phyloP scores from a whole-genome alignment of 2,329 filamentous ascomycete genomes.

The Tolypocladium inflatum region DNA sequence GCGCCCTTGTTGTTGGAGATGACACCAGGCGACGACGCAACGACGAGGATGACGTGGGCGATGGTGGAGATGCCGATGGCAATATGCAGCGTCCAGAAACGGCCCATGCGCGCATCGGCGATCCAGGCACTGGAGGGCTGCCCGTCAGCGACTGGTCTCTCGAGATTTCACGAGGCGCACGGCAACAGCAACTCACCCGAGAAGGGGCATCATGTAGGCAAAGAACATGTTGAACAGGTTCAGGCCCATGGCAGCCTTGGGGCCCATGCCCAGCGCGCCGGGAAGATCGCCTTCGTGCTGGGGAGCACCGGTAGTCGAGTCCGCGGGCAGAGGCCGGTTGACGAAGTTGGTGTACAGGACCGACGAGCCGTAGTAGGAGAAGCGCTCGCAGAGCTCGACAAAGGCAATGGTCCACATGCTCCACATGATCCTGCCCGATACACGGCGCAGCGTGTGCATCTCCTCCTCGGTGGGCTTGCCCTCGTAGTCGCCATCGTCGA shows the following conservation, averaged over 20 bases:
- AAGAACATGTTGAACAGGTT: conserved; percentile 51
- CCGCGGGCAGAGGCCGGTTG: conserved; percentile 41
- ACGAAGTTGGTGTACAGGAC: conserved; percentile 62
- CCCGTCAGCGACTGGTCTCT: neutral
- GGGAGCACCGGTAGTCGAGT: conserved; percentile 44
- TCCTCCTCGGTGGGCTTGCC: conserved; percentile 52
- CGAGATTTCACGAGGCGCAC: neutral
- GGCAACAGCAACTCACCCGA: conserved; percentile 22
- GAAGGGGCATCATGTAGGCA: conserved; percentile 49
- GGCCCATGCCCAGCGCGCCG: conserved; percentile 49
- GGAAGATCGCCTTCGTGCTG: conserved; percentile 20
- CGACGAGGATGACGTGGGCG: conserved; percentile 57
- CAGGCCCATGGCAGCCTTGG: conserved; percentile 41
- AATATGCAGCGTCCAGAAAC: conserved; percentile 63
- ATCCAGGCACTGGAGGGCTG: conserved; percentile 31
- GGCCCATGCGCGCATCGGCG: conserved; percentile 63
- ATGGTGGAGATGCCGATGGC: conserved; percentile 56
- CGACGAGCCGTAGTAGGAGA: conserved; percentile 67
- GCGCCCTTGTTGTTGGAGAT: conserved; percentile 48
- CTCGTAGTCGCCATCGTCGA: conserved; percentile 6
- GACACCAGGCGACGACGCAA: conserved; percentile 53
- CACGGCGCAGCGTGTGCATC: conserved; percentile 47
- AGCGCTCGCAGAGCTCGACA: conserved; percentile 67
- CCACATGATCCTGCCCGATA: conserved; percentile 56
- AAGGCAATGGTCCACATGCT: conserved; percentile 61